These are phyloP conservation scores for Aspergillus fijiensis DNA, from an alignment of 2,329 filamentous ascomycete genomes.

Conservation along the genomic window DNA sequence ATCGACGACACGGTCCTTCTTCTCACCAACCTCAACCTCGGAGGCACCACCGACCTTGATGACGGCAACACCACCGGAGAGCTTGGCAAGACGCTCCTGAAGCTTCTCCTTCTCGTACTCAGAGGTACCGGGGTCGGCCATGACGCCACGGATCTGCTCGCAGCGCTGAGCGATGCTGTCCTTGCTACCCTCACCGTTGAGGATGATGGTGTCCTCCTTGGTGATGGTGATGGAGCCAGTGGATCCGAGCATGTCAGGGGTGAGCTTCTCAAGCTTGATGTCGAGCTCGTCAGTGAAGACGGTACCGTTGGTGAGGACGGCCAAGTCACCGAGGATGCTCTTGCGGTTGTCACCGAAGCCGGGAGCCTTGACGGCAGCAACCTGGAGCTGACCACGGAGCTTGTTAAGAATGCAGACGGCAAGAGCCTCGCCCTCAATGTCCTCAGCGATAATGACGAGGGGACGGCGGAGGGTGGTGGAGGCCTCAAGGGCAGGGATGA, in stretches of 20 bases:
- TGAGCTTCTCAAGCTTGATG: constrained; percentile 98
- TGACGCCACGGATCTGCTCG: constrained; percentile 98
- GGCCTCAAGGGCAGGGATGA: constrained; percentile 94
- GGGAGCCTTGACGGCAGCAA: constrained; percentile 96
- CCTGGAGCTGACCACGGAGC: constrained; percentile 98
- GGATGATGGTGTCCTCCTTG: constrained; percentile 98
- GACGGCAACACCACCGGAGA: constrained; percentile 97
- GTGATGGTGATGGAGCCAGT: constrained; percentile 99
- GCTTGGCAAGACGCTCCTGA: constrained; percentile 98
- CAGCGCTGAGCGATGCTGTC: constrained; percentile 90
- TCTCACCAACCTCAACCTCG: constrained; percentile 98
- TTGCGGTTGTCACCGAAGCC: constrained; percentile 99
- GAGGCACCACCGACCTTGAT: constrained; percentile 98
- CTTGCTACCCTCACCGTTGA: constrained; percentile 96
- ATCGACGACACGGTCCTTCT: constrained; percentile 99
- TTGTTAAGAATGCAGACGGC: constrained; percentile 99
- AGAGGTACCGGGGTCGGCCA: constrained; percentile 87
- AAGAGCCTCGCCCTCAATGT: constrained; percentile 97
- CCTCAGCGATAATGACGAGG: constrained; percentile 97
- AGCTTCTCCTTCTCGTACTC: constrained; percentile 99
- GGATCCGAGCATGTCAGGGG: constrained; percentile 90
- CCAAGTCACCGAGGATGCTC: constrained; percentile 96
- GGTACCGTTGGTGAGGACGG: constrained; percentile 90
- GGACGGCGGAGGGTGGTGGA: constrained; percentile 94
- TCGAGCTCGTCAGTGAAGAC: constrained; percentile 99